Base-by-base conservation (phyloP, 2,329 filamentous ascomycete species). In the Alternaria rosae region DNA sequence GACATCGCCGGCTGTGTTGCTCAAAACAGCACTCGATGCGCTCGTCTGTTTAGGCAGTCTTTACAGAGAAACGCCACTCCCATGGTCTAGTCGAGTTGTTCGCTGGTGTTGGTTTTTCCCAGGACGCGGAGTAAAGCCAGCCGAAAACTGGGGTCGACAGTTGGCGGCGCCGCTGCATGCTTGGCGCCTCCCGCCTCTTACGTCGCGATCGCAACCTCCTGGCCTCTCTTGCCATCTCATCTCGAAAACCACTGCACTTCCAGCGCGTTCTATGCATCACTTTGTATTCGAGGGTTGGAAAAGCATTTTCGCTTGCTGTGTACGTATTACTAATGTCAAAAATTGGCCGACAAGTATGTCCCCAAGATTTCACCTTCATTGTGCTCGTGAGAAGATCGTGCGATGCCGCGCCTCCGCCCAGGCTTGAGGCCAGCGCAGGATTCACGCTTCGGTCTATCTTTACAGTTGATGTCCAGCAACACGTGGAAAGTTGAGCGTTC, bases 321-420 rank as follows among this genome's bases (percentile, higher is more conserved):
- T 5, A 35, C 6, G 9, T 38, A 32, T 25, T 5, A 6, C 23
- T 13, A 7, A 35, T 12, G n/a, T 7, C 7, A 13, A 32, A 51
- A 30, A 2, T n/a, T 38, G 13, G 12, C 3, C n/a, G 5, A 15
- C 1, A 8, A 15, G 15, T 3, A 51, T n/a, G 30, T n/a, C 9
- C 11, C 17, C 8, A 12, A 28, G 47, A 51, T 17, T 30, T 20
- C n/a, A 28, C 28, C 9, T 53, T 62, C 32, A 53, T 15, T 8
- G 32, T 44, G 21, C 26, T 57, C 44, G 47, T 10, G 43, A 57
- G 54, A 62, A 43, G 32, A 51, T 62, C 61, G 59, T 60, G 53
- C 54, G 44, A 55, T 56, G 65, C 68, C 63, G 51, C 62, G 67
- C 57, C 54, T 20, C 23, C 23, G 66, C 66, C 68, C 60, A 70